These are phyloP conservation scores for Diplotaxis tenuifolia DNA, from an alignment of 345 rosid species.

Conservation along the genomic window DNA sequence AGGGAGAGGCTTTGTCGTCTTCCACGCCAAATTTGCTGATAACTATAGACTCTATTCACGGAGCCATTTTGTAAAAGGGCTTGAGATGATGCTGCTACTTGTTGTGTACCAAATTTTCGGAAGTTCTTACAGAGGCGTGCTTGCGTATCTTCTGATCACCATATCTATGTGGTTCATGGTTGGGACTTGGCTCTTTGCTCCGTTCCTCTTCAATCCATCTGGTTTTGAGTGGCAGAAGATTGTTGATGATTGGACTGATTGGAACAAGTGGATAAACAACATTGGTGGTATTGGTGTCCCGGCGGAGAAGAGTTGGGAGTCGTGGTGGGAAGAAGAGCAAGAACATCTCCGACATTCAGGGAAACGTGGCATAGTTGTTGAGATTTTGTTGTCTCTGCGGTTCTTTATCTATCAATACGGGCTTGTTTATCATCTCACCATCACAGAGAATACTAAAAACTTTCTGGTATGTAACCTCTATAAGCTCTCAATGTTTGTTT, in stretches of 20 bases:
- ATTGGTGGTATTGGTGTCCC: conserved; percentile 97
- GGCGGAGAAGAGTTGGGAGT: conserved; percentile 98
- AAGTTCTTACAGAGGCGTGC: conserved; percentile 73
- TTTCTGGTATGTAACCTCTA: conserved; percentile 56
- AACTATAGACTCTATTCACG: conserved; percentile 96
- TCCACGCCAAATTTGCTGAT: conserved; percentile 99
- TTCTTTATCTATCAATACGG: conserved; percentile 96
- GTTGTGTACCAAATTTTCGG: conserved; percentile 86
- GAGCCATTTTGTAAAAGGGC: conserved; percentile 97
- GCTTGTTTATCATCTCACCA: conserved; percentile 79
- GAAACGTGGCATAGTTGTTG: conserved; percentile 85
- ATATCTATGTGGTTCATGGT: conserved; percentile 99
- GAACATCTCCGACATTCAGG: conserved; percentile 91
- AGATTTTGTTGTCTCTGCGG: conserved; percentile 78
- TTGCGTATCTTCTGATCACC: conserved; percentile 87
- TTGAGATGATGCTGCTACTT: conserved; percentile 94
- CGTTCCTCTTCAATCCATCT: conserved; percentile 96
- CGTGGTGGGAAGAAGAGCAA: conserved; percentile 99
- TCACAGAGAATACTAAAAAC: conserved; percentile 51
- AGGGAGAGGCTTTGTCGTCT: conserved; percentile 98
- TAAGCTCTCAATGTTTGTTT: background rate
- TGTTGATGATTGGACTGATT: conserved; percentile 99
- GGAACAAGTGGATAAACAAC: conserved; percentile 98
- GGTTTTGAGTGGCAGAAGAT: conserved; percentile 99
- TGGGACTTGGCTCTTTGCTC: conserved; percentile 99